Percentiles rank a stretch among this genome's conserved stretches.
These are phyloP conservation scores for Teratosphaeria nubilosa DNA, from an alignment of 2,329 filamentous ascomycete species.

Conservation along the genomic window DNA sequence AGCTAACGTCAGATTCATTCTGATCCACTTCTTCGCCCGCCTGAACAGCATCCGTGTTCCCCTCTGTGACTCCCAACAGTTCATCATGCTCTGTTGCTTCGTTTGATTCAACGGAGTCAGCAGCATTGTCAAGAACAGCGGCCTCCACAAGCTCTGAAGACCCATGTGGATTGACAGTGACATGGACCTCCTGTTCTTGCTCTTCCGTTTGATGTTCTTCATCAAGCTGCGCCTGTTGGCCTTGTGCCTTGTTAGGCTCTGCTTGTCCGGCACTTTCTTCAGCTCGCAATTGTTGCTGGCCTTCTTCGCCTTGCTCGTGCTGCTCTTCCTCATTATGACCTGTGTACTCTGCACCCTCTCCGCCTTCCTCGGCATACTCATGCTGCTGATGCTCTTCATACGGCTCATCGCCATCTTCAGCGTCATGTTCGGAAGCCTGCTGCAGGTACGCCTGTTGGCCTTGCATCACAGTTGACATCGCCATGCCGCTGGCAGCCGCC, in stretches of 20 bases:
- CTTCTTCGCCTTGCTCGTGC: slow-evolving; percentile 4
- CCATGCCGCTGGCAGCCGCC: slow-evolving; percentile 47
- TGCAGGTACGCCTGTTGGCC: background rate
- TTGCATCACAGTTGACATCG: slow-evolving; percentile 39
- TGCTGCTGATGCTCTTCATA: slow-evolving; percentile 1
- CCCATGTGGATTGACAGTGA: background rate
- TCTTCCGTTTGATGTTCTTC: background rate
- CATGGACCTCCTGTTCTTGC: background rate
- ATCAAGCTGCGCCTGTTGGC: background rate
- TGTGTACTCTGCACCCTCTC: slow-evolving; percentile 9
- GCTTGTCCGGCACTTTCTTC: background rate
- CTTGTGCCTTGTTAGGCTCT: background rate
- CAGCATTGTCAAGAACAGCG: background rate
- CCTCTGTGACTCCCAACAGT: background rate
- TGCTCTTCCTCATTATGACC: slow-evolving; percentile 9
- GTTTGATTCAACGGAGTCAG: background rate
- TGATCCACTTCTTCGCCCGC: slow-evolving; percentile 1
- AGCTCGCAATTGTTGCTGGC: background rate
- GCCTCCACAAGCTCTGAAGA: background rate
- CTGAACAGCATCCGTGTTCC: background rate
- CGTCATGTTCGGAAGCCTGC: background rate
- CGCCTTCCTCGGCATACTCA: slow-evolving; percentile 5
- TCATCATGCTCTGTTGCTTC: background rate
- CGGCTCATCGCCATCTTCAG: slow-evolving; percentile 1
- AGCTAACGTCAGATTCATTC: slow-evolving; percentile 10